Conservation (phyloP, 768 basidiomycete genomes). For the Pilatotrama ljubarskyi region DNA sequence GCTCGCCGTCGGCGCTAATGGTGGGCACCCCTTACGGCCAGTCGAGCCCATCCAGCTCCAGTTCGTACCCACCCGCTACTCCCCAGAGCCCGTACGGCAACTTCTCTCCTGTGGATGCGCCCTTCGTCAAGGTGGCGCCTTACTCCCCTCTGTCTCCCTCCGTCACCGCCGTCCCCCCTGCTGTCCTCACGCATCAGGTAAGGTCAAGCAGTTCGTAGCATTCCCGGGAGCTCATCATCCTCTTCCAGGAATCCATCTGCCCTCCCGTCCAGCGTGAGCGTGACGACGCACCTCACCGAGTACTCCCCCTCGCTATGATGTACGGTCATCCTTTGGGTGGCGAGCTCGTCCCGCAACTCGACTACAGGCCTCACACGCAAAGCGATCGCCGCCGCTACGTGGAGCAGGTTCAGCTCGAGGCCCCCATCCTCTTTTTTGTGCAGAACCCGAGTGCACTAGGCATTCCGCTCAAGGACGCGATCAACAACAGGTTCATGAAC, state of each 20-base stretch:
- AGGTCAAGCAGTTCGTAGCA: neutral
- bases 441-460: constrained; percentile 57
- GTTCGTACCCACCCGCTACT: constrained; percentile 8
- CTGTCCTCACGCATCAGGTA: neutral
- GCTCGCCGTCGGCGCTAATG: constrained; percentile 1
- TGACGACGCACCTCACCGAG: neutral
- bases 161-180: neutral
- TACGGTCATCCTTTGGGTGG: constrained; percentile 17
- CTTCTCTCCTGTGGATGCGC: neutral
- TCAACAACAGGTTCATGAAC: constrained; percentile 57
- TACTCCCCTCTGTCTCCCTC: constrained; percentile 7
- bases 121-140: neutral
- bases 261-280: neutral
- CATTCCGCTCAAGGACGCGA: constrained; percentile 61
- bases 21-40: neutral
- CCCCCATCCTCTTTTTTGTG: constrained; percentile 63
- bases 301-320: constrained; percentile 16
- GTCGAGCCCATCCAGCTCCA: constrained; percentile 14
- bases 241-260: neutral
- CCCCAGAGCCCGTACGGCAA: neutral
- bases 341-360: constrained; percentile 58
- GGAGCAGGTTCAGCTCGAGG: constrained; percentile 62
- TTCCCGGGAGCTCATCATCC: neutral
- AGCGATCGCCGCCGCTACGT: constrained; percentile 79
- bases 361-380: constrained; percentile 76